Conservation (phyloP, 805 yeast genomes). For the Starmerella scarabaei region DNA sequence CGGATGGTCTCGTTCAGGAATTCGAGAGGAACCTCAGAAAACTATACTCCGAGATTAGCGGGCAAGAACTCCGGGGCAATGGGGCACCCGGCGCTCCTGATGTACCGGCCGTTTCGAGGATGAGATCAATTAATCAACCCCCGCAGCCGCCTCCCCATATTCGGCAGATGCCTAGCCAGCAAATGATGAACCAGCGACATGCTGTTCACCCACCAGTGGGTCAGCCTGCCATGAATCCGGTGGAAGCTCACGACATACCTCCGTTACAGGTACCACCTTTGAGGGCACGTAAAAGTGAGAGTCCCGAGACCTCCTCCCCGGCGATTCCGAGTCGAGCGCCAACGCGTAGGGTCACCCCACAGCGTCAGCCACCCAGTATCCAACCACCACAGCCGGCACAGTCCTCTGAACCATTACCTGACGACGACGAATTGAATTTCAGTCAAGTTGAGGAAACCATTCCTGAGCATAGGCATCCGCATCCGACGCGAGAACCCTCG, state of each 20-base stretch:
- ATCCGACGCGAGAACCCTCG: not conserved
- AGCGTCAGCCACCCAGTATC: not conserved
- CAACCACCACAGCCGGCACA: not conserved
- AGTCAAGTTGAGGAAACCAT: conserved; percentile 1
- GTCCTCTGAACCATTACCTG: not conserved
- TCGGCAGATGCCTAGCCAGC: not conserved
- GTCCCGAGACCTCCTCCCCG: not conserved
- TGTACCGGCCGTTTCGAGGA: conserved; percentile 10
- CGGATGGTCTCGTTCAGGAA: conserved; percentile 44
- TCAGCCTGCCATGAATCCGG: conserved; percentile 1
- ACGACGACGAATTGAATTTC: conserved; percentile 1
- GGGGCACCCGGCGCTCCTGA: conserved; percentile 2
- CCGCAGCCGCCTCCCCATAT: not conserved
- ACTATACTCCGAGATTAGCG: too few relatives aligned
- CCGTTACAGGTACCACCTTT: not conserved
- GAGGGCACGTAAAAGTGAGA: not conserved
- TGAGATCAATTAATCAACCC: not conserved
- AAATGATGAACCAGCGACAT: not conserved
- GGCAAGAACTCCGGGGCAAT: conserved; percentile 31
- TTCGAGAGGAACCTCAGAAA: conserved; percentile 43
- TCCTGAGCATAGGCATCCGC: not conserved
- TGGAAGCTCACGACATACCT: not conserved
- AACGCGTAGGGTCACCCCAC: too few relatives aligned
- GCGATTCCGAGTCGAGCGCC: not conserved
- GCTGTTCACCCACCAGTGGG: not conserved